Percentiles rank a stretch among this genome's conserved stretches.
Evolutionary conservation across 169 alveolate genomes (phyloP).

Genomic region (Miamiensis avidus): DNA sequence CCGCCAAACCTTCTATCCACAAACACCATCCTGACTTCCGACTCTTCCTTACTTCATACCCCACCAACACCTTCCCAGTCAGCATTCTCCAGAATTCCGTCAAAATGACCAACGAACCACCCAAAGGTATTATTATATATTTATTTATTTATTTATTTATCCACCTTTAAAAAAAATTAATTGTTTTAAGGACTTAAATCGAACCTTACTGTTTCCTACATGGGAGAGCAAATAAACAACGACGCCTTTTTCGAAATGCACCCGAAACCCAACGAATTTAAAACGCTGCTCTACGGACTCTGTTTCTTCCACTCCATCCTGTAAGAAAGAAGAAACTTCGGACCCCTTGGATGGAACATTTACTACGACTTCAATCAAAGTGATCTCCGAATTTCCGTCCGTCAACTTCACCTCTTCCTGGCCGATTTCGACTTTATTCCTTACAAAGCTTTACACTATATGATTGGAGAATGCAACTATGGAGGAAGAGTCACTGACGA

Average conservation of each 20-base stretch:
- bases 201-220: slow-evolving; percentile 62
- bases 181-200: slow-evolving; percentile 35
- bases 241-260: slow-evolving; percentile 55
- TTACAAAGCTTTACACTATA: slow-evolving; percentile 70
- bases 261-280: slow-evolving; percentile 62
- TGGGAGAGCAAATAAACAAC: slow-evolving; percentile 60
- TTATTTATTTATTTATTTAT: too few species aligned
- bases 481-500: slow-evolving; percentile 89
- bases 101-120: slow-evolving; percentile 85
- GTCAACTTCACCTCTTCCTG: slow-evolving; percentile 56
- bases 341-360: slow-evolving; percentile 82
- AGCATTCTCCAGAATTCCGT: slow-evolving; percentile 74
- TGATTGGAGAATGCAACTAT: slow-evolving; percentile 82
- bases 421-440: slow-evolving; percentile 63
- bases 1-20: too few species aligned
- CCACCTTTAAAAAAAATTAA: too few species aligned
- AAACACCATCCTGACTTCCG: slow-evolving; percentile 73
- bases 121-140: slow-evolving; percentile 53
- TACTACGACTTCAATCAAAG: slow-evolving; percentile 74
- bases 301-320: slow-evolving; percentile 81
- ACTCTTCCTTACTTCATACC: slow-evolving; percentile 80
- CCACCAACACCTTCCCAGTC: slow-evolving; percentile 81
- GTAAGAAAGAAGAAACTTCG: slow-evolving; percentile 79
- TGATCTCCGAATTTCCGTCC: slow-evolving; percentile 66
- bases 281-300: slow-evolving; percentile 66